These are phyloP conservation scores for Cucumis hystrix DNA, from an alignment of 306 rosid genomes.

Conservation along the genomic window DNA sequence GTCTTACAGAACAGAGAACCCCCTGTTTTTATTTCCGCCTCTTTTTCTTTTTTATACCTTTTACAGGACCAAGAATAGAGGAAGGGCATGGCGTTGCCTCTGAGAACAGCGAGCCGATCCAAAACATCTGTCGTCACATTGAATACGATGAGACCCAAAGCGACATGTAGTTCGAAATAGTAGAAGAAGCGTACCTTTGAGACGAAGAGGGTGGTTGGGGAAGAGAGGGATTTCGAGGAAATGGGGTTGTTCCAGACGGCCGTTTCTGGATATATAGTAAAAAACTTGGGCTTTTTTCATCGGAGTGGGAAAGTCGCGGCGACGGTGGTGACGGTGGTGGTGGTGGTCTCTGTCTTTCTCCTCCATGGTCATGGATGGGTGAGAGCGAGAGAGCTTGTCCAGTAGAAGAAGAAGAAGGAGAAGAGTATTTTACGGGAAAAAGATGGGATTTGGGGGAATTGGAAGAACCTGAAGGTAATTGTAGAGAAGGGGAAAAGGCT, in stretches of 20 bases:
- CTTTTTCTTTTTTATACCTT: constrained; percentile 21
- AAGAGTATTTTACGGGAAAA: background rate
- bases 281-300: constrained; percentile 58
- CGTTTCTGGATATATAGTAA: constrained; percentile 75
- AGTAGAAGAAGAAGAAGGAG: too few relatives aligned
- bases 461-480: background rate
- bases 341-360: constrained; percentile 20
- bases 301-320: background rate
- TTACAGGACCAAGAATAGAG: constrained; percentile 91
- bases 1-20: background rate
- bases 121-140: constrained; percentile 33
- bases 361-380: constrained; percentile 25
- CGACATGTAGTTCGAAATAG: background rate
- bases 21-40: too few relatives aligned
- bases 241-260: constrained; percentile 81
- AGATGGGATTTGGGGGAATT: background rate
- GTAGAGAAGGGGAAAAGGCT: background rate
- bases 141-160: background rate
- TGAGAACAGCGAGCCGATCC: constrained; percentile 51
- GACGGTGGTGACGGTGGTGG: background rate
- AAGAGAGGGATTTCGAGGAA: constrained; percentile 56
- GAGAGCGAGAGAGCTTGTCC: too few relatives aligned
- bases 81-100: constrained; percentile 80
- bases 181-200: constrained; percentile 29
- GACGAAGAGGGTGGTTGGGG: constrained; percentile 59